These are phyloP conservation scores for Calonectria pteridis DNA, from an alignment of 2,329 filamentous ascomycete genomes.

Conservation along the genomic window DNA sequence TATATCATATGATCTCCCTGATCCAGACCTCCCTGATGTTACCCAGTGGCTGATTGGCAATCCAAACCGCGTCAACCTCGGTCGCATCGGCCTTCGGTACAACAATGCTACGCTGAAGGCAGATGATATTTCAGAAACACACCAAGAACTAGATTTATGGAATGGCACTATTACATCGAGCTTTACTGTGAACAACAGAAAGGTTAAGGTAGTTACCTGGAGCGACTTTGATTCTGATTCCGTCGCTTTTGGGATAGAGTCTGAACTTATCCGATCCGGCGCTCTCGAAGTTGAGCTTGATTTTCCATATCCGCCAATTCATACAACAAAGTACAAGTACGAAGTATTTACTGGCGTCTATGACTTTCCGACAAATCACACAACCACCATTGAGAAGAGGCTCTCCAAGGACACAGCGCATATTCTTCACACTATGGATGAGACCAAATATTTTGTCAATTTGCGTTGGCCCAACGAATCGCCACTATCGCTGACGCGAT, in stretches of 20 bases:
- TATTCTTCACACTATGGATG: conserved; percentile 52
- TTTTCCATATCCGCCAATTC: conserved; percentile 57
- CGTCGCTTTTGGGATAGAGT: conserved; percentile 53
- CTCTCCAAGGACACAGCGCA: conserved; percentile 39
- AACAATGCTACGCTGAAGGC: conserved; percentile 46
- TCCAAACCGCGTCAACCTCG: conserved; percentile 59
- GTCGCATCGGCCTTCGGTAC: conserved; percentile 56
- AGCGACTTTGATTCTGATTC: conserved; percentile 55
- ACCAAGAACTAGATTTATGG: conserved; percentile 45
- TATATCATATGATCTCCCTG: conserved; percentile 53
- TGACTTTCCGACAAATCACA: conserved; percentile 54
- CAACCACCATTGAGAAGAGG: conserved; percentile 43
- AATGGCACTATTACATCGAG: conserved; percentile 49
- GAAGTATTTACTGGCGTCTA: conserved; percentile 57
- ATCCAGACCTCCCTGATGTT: conserved; percentile 50
- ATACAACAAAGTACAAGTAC: conserved; percentile 57
- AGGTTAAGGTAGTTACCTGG: conserved; percentile 52
- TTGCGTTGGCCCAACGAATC: conserved; percentile 47
- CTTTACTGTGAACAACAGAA: conserved; percentile 48
- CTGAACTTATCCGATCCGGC: conserved; percentile 48
- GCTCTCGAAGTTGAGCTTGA: conserved; percentile 55
- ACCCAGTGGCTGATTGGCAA: conserved; percentile 67
- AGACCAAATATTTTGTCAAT: conserved; percentile 55
- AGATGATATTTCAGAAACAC: conserved; percentile 42
- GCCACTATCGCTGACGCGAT: conserved; percentile 31